Percentiles rank a stretch among this genome's conserved stretches.
Conservation (phyloP, 208 protist genomes). For the Acanthamoeba quina region DNA sequence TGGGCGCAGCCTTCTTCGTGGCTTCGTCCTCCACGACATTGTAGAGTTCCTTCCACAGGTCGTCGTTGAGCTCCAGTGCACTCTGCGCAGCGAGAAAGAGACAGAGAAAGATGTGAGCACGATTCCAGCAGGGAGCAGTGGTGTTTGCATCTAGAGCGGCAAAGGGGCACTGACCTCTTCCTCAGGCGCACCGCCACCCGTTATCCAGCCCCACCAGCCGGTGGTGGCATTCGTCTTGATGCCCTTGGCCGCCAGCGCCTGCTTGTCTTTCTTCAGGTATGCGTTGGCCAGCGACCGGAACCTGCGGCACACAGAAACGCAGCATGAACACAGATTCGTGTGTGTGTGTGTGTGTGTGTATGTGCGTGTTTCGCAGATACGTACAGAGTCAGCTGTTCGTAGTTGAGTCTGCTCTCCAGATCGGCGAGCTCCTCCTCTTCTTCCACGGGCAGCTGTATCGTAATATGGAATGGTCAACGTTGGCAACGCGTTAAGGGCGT, state of each 20-base stretch:
- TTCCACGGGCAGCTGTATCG: conserved; percentile 1
- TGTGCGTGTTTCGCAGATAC: not conserved
- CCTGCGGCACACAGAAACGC: not conserved
- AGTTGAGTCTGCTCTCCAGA: conserved; percentile 10
- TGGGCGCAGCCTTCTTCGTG: conserved; percentile 18
- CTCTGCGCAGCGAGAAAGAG: not conserved
- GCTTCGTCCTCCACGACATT: conserved; percentile 16
- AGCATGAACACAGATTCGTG: not conserved
- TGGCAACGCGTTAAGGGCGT: not conserved
- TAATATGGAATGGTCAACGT: not conserved
- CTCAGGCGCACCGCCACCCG: conserved; percentile 6
- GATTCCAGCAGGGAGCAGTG: not conserved
- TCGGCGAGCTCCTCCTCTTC: conserved; percentile 54
- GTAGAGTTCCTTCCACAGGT: conserved; percentile 71
- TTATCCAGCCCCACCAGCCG: conserved; percentile 52
- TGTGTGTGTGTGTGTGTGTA: too few relatives aligned
- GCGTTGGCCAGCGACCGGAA: conserved; percentile 67
- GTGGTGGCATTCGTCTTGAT: conserved; percentile 52
- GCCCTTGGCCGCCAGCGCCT: conserved; percentile 16
- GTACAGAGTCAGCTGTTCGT: conserved; percentile 52
- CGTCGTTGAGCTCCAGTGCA: conserved; percentile 47
- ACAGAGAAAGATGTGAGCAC: too few relatives aligned
- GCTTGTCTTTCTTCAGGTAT: conserved; percentile 55
- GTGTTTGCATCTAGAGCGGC: too few relatives aligned
- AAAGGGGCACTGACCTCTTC: not conserved